Evolutionary conservation across 2,329 filamentous ascomycete species (phyloP), one percentile per base, ranked within the genome.

Genomic region (Sclerotinia minor): DNA sequence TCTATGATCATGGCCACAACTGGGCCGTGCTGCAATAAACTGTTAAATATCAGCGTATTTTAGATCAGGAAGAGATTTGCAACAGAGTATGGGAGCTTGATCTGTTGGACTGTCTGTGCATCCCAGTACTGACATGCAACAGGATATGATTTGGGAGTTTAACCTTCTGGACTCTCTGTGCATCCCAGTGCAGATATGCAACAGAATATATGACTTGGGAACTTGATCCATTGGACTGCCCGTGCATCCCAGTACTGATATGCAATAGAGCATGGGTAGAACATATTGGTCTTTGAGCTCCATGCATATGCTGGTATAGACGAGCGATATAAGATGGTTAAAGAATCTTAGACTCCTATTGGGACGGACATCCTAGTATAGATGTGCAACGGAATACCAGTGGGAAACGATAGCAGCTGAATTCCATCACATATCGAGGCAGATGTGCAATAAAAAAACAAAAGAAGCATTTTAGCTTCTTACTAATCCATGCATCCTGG

Each of bases 181-280:
- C 21, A 47, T 47, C 19, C 44, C 15, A 7, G 17, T 21, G 21
- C 9, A 47, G 44, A 47, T 7, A 8, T 47, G 44, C 17, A 47
- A 47, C 17, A 47, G 1, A 21, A 9, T 2, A 9, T 2, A 52
- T 15, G 32, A 35, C 4, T 4, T 29, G 4, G 8, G 24, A 29
- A 9, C 13, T 5, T 9, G 5, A 41, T 0, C 38, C 38, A 5
- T 53, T 7, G 0, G 2, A 19, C 11, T 29, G 24, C 32, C 29
- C 3, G 6, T 32, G 19, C 29, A 59, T 29, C 57, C 57, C 57
- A 59, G 57, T n/a, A 47, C 19, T 47, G 57, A 59, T 32, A n/a
- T 47, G 57, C 57, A 60, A 47, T 19, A 59, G 17, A 47, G 47
- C 15, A 59, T 2, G 26, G 15, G 3, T 19, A 47, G 24, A 17